Base-by-base conservation (phyloP, 768 basidiomycete species). In the Russula dissimulans region DNA sequence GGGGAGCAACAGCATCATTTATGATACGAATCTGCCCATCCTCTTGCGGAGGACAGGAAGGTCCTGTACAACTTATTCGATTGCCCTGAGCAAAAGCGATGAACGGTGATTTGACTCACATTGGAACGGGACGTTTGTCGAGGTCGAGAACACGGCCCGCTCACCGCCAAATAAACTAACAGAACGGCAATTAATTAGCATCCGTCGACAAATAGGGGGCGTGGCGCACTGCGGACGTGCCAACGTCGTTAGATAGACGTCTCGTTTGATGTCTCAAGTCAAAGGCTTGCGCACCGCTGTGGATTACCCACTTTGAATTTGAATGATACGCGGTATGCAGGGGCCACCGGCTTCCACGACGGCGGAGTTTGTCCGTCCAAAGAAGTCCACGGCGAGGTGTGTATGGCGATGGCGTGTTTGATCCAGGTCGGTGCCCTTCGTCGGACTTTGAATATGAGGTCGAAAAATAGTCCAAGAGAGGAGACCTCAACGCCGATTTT, bases 361-460 rank as follows among this genome's bases (percentile, higher is more conserved):
- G 64, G 64, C 15, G 53, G 39, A 14, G 63, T 62, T 36, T 65
- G 83, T 81, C 15, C 95, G 84, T 29, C 97, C 95, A 71, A 98
- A 99, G 78, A 98, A 98, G 77, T 98, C 97, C 9, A 86, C 85
- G 0, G 94, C 89, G 5, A 86, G 84, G 91, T 95, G 55, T 43
- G 59, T 41, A 34, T 29, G n/a, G n/a, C n/a, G n/a, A n/a, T n/a
- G n/a, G n/a, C n/a, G n/a, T n/a, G n/a, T n/a, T n/a, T n/a, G n/a
- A n/a, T n/a, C n/a, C n/a, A n/a, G n/a, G n/a, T n/a, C n/a, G n/a
- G n/a, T n/a, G n/a, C n/a, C n/a, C n/a, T n/a, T n/a, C n/a, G n/a
- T n/a, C n/a, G n/a, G n/a, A n/a, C n/a, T n/a, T n/a, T n/a, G n/a
- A n/a, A n/a, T n/a, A n/a, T n/a, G n/a, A n/a, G n/a, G n/a, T n/a